Base-by-base conservation (phyloP, 2,329 filamentous ascomycete genomes). In the Alternaria sp. region DNA sequence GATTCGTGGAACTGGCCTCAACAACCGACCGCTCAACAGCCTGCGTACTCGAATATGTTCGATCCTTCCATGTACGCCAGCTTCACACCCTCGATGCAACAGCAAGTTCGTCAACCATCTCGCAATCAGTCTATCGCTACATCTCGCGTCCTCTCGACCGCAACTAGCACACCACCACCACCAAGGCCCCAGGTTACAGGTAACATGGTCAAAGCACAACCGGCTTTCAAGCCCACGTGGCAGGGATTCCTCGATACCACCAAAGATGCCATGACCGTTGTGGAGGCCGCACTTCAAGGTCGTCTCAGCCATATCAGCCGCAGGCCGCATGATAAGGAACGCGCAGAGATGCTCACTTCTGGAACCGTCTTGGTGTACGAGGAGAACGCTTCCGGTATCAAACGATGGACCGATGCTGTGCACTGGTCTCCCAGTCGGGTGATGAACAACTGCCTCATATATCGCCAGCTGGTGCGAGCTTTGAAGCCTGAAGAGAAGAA, bases 341-440 rank as follows among this genome's bases (percentile, higher is more conserved):
- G 93, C 55, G 84, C 85, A 23, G 85, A 88, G 19, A 87, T 97
- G 55, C 96, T 97, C 75, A 87, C 87, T 69, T 96, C 93, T 70
- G 94, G 94, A 36, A 91, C 91, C 69, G 88, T 97, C 50, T 96
- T 97, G 80, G 92, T 97, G 69, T 97, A 97, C 79, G 93, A 97
- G 74, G 93, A 97, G 78, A 90, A 93, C 65, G 90, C 92, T 0
- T 96, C 93, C 0, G 93, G 93, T 6, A 97, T 97, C 81, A 96
- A 96, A 82, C 87, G 94, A 59, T 97, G 94, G 94, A 97, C 93
- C 0, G 94, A 97, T 71, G 93, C 94, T 13, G 88, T 95, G 11
- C 90, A 91, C 7, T 97, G 94, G 94, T 96, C 92, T 70, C 94
- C 94, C 0, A 96, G 90, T 79, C 90, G 91, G 15, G 95, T 96